Evolutionary conservation across 2,329 filamentous ascomycete species (phyloP), one percentile per base, ranked within the genome.

Genomic region (Curvularia verruculosa): DNA sequence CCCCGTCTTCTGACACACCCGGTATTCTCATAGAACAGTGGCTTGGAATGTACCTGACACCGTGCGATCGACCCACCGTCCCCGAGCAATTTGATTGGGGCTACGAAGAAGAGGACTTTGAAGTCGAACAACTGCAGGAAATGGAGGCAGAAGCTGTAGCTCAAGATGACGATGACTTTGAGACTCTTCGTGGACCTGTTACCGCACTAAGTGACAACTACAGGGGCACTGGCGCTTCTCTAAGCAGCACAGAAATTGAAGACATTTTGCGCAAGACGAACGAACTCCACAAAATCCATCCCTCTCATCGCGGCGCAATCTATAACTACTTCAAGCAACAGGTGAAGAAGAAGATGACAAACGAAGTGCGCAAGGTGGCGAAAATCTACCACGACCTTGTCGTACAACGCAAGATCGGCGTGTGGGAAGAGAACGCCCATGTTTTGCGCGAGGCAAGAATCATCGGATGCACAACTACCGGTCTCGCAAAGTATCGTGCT

Each of bases 401-500:
- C 28, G 77, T 78, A 10, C 78, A 85, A 13, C 75, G 86, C 7
- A 86, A 84, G 49, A 81, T 84, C 19, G 83, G 82, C 15, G 82
- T 80, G 24, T 89, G 84, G 81, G 82, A 87, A 56, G 79, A 81
- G 34, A 84, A 85, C 50, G 79, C 84, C 31, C 84, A 84, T 49
- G 48, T 73, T 4, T 60, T 73, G 19, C 54, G 60, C 49, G 49
- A 64, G 3, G 79, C 84, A 5, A 84, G 81, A 53, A 71, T 89
- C 24, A 82, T 89, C 49, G 87, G 87, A 8, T 83, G 88, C 80
- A 96, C 92, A 0, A 92, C 89, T 0, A 96, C 92, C 0, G 91
- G 91, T 1, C 72, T 96, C 8, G 88, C 87, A 74, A 96, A 96
- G 65, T 94, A 95, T 59, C 86, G 91, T 3, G 85, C 83, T 1